Base-by-base conservation (phyloP, 2,329 filamentous ascomycete genomes). In the Beauveria bassiana region DNA sequence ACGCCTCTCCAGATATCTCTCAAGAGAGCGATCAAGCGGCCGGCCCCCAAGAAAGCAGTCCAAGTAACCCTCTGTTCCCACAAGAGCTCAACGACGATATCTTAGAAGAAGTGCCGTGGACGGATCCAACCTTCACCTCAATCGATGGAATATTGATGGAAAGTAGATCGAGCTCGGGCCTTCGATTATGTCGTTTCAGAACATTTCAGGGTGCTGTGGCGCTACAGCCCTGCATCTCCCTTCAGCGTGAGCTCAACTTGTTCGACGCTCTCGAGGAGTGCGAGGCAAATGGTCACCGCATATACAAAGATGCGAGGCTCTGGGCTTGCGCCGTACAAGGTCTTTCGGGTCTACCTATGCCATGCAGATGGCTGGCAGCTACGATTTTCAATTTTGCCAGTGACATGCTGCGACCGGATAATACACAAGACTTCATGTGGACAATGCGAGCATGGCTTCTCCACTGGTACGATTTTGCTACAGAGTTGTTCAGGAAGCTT, bases 311-410 rank as follows among this genome's bases (percentile, higher is more conserved):
- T 22, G 71, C 71, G 18, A 68, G 72, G 18, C 52, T 62, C 6
- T 74, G 72, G 72, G 69, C 70, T 5, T 74, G 72, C 57, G 65
- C 66, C 10, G 28, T 67, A 2, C 72, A 74, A 57, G 62, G 66
- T 5, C 20, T 28, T 0, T 5, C 40, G 2, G 10, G 34, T 6
- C 61, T 74, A 1, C 71, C 71, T 18, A 70, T 65, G 50, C 66
- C 70, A 38, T 58, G 73, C 46, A 68, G 72, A 64, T 74, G 66
- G 71, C 60, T 73, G 38, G 68, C 73, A 26, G 66, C 70, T 31
- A 67, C 55, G 49, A 62, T 73, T 24, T 74, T 70, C 64, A 67
- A 73, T 64, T 70, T 73, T 22, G 61, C 69, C 56, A 68, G 60
- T 60, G 65, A 70, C 26, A 68, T 71, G 65, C 65, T 74, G 6